These are phyloP conservation scores for Sordariomycetes sp. DNA, from an alignment of 2,329 filamentous ascomycete species.

Conservation along the genomic window DNA sequence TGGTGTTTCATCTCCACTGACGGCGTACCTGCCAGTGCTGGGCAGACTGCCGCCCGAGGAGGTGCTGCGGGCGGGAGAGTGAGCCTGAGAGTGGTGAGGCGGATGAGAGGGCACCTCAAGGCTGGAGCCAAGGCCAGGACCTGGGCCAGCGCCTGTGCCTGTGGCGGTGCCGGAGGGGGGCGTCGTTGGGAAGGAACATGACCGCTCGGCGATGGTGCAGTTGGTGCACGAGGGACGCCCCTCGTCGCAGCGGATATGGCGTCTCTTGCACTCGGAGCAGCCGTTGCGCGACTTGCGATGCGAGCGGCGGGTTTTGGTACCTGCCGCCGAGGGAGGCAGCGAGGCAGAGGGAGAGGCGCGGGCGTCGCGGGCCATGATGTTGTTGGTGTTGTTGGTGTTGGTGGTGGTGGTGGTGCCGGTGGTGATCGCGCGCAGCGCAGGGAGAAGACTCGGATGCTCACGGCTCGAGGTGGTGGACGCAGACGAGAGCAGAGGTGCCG, in stretches of 20 bases:
- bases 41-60: neutral
- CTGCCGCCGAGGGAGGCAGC: no score
- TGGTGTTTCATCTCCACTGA: no score
- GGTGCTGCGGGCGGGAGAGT: neutral
- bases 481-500: no score
- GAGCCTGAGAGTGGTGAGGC: neutral
- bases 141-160: neutral
- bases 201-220: slow-evolving; percentile 24
- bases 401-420: neutral
- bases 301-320: slow-evolving; percentile 22
- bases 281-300: slow-evolving; percentile 31
- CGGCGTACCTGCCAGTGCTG: no score
- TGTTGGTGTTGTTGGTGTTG: no score
- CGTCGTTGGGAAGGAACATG: slow-evolving; percentile 21
- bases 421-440: no score
- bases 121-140: neutral
- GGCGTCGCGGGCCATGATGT: neutral
- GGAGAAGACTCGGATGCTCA: no score
- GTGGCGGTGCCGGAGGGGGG: slow-evolving; percentile 4
- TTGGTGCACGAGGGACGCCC: slow-evolving; percentile 27
- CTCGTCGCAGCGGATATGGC: slow-evolving; percentile 34
- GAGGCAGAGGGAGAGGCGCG: neutral
- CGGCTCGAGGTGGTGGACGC: no score
- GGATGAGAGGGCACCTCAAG: neutral
- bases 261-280: slow-evolving; percentile 28